Evolutionary conservation across 2,329 filamentous ascomycete species (phyloP), one percentile per base, ranked within the genome.

Genomic region (Talaromyces sp.): DNA sequence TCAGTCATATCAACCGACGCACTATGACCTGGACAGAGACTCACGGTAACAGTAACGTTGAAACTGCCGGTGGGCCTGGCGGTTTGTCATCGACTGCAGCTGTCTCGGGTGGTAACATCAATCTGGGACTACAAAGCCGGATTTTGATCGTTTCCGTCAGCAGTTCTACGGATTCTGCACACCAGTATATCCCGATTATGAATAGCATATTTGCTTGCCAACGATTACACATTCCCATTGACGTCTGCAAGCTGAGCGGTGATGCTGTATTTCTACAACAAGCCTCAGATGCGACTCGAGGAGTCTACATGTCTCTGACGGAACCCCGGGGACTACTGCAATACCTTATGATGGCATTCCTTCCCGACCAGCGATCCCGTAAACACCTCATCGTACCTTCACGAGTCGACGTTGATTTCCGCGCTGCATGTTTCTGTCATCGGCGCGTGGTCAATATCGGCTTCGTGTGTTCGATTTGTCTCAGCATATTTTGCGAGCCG

Each of bases 391-490:
- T 97, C 49, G 82, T 90, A 4, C 93, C 95, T 0, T 92, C 90
- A 8, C 89, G 92, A 43, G 90, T 93, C 64, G 89, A 90, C 52
- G 93, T 99, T 50, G 96, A 99, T 79, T 99, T 99, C 76, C 88
- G 95, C 50, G 94, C 96, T n/a, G 95, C 95, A 3, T 99, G 95
- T 76, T 99, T 99, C 80, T 99, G 95, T 76, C 95, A 99, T 79
- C 86, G 94, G 60, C 87, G 87, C 41, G 92, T 98, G 22, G 90
- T 99, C 50, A 92, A 97, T 78, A 87, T 93, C 1, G 95, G 93
- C 9, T 99, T 92, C 75, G 94, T 99, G 43, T 99, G 95, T 82
- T 96, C 92, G 67, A 93, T 99, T 70, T 99, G 95, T 74, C 82
- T 99, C 52, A 96, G 92, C 77, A 99, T 96, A 72, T 97, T 96